Evolutionary conservation across 1,284 basidiomycete genomes (phyloP).

Genomic region (Leccinum pachyderme): DNA sequence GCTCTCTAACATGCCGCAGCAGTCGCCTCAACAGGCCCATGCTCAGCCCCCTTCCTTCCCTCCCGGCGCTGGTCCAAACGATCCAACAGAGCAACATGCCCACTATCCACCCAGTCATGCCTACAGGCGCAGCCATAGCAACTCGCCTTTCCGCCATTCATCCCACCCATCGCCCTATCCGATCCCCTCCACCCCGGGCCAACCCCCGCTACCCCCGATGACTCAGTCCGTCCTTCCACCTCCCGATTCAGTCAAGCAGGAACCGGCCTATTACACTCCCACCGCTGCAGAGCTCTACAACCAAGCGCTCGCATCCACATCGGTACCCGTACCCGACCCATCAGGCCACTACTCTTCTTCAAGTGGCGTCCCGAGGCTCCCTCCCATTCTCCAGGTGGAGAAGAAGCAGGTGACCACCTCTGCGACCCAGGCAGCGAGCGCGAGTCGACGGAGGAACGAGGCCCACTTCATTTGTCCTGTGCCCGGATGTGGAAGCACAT

Average conservation of each 20-base stretch:
- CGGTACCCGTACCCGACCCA: slow-evolving; percentile 21
- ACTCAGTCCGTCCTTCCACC: slow-evolving; percentile 12
- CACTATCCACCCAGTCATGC: slow-evolving; percentile 34
- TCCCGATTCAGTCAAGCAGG: slow-evolving; percentile 28
- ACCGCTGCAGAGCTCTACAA: slow-evolving; percentile 48
- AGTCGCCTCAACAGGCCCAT: slow-evolving; percentile 25
- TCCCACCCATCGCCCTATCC: slow-evolving; percentile 37
- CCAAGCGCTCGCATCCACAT: slow-evolving; percentile 38
- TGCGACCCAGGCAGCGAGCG: slow-evolving; percentile 92
- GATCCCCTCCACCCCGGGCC: slow-evolving; percentile 39
- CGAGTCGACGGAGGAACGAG: slow-evolving; percentile 85
- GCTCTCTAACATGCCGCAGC: slow-evolving; percentile 31
- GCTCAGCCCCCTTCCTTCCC: slow-evolving; percentile 31
- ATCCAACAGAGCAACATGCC: slow-evolving; percentile 31
- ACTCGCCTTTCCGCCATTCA: slow-evolving; percentile 36
- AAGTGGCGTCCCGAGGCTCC: slow-evolving; percentile 61
- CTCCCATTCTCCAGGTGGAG: slow-evolving; percentile 82
- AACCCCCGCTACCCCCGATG: slow-evolving; percentile 23
- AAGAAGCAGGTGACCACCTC: slow-evolving; percentile 92
- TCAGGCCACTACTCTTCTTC: slow-evolving; percentile 54
- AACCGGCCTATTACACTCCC: slow-evolving; percentile 40
- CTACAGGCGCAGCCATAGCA: slow-evolving; percentile 36
- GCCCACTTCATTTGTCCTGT: slow-evolving; percentile 92
- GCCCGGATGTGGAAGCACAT: slow-evolving; percentile 93
- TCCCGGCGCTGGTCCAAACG: slow-evolving; percentile 35